Evolutionary conservation across 306 rosid species (phyloP).

Genomic region (Arachis hypogaea): DNA sequence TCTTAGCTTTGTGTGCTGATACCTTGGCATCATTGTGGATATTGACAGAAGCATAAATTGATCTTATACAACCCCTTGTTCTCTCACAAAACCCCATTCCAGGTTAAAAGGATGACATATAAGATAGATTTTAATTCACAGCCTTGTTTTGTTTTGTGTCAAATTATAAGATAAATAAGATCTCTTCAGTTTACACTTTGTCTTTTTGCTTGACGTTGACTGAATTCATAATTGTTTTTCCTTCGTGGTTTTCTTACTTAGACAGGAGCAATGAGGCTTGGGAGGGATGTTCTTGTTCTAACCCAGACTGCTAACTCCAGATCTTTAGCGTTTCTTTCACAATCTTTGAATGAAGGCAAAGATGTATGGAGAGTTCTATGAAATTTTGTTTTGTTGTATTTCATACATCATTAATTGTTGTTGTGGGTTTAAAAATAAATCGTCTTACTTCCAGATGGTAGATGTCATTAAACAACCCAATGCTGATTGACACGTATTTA

Average conservation of each 20-base stretch:
- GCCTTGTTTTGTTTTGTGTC: slow-evolving; percentile 24
- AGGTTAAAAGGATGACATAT: not conserved
- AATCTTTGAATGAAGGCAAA: slow-evolving; percentile 62
- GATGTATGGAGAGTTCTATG: slow-evolving; percentile 41
- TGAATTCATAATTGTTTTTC: slow-evolving; percentile 29
- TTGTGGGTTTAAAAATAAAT: not conserved
- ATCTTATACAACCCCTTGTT: not conserved
- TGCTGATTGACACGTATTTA: slow-evolving; percentile 2
- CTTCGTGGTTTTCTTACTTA: slow-evolving; percentile 28
- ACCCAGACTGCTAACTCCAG: slow-evolving; percentile 62
- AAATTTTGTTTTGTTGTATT: slow-evolving; percentile 9
- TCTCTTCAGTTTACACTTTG: slow-evolving; percentile 4
- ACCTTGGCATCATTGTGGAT: slow-evolving; percentile 12
- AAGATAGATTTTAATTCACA: slow-evolving; percentile 5
- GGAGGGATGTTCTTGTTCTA: slow-evolving; percentile 60
- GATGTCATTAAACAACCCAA: not conserved
- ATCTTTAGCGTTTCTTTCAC: slow-evolving; percentile 67
- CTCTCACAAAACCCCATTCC: not conserved
- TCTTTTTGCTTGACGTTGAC: slow-evolving; percentile 13
- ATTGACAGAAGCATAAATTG: not conserved
- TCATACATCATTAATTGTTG: not conserved
- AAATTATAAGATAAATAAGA: slow-evolving; percentile 11
- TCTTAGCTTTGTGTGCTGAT: slow-evolving; percentile 3
- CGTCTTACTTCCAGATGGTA: not conserved
- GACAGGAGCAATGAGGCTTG: slow-evolving; percentile 75